Evolutionary conservation across 2,329 filamentous ascomycete species (phyloP).

Genomic region (Talaromyces sp.): DNA sequence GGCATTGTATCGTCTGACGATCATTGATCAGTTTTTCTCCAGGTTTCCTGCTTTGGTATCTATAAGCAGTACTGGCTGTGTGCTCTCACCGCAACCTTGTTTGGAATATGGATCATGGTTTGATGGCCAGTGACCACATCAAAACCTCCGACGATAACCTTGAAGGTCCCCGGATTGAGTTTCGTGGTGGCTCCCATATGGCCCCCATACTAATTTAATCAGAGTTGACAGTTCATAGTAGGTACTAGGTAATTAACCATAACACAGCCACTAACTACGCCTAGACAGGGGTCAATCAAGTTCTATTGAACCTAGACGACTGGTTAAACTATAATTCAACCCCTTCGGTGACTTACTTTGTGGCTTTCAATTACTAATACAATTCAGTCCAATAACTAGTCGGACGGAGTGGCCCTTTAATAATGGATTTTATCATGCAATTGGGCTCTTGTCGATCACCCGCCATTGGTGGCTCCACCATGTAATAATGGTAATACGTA

Average conservation of each 20-base stretch:
- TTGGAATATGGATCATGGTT: background rate
- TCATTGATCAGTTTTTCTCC: background rate
- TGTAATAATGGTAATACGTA: too few relatives aligned
- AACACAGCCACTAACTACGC: background rate
- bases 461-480: constrained; percentile 6
- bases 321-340: background rate
- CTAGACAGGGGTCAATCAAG: constrained; percentile 1
- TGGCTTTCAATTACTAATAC: background rate
- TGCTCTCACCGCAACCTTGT: background rate
- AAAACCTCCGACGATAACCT: too few relatives aligned
- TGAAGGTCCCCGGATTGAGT: too few relatives aligned
- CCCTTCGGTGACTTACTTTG: background rate
- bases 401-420: background rate
- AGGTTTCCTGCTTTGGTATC: background rate
- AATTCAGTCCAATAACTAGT: background rate
- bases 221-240: background rate
- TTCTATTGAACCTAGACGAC: background rate
- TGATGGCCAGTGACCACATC: background rate
- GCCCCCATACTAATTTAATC: constrained; percentile 1
- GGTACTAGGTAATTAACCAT: background rate
- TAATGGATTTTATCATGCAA: background rate
- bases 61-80: background rate
- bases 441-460: constrained; percentile 2
- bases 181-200: background rate
- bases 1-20: background rate